These are phyloP conservation scores for Collybiopsis confluens DNA, from an alignment of 768 basidiomycete species.

Conservation along the genomic window DNA sequence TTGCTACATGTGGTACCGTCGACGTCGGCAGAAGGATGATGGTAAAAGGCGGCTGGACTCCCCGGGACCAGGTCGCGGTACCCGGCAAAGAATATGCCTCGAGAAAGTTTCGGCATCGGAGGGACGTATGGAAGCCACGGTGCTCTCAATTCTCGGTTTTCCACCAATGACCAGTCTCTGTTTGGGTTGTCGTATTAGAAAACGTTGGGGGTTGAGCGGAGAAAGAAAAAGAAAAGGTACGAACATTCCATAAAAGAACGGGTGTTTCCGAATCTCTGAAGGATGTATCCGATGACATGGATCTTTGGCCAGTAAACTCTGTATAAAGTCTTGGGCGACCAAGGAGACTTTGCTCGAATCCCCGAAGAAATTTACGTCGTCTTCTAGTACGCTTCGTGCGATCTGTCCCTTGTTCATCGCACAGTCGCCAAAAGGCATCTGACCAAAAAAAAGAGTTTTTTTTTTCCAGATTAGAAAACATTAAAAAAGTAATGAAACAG, in stretches of 20 bases:
- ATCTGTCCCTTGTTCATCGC: conserved; percentile 7
- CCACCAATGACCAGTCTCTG: conserved; percentile 12
- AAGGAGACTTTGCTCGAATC: neutral
- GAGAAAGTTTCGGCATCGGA: conserved; percentile 8
- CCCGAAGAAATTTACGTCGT: conserved; percentile 9
- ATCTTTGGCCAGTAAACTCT: conserved; percentile 6
- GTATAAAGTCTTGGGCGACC: conserved; percentile 6
- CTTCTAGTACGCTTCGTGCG: conserved; percentile 10
- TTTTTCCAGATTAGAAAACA: neutral
- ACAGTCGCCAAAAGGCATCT: conserved; percentile 12
- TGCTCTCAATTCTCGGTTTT: conserved; percentile 1
- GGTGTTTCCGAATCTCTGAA: conserved; percentile 6
- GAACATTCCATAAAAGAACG: conserved; percentile 9
- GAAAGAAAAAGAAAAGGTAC: conserved; percentile 1
- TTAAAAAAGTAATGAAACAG: neutral
- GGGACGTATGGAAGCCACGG: conserved; percentile 11
- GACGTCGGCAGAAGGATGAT: neutral
- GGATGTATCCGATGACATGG: conserved; percentile 3
- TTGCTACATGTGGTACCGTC: neutral
- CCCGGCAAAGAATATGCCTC: neutral
- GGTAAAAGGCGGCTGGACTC: neutral
- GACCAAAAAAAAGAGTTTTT: too few relatives aligned
- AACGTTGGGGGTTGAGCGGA: conserved; percentile 6
- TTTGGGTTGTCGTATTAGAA: conserved; percentile 5
- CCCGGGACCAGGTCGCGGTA: neutral